These are phyloP conservation scores for Debaryomyces coudertii DNA, from an alignment of 1,139 yeast species.

Conservation along the genomic window DNA sequence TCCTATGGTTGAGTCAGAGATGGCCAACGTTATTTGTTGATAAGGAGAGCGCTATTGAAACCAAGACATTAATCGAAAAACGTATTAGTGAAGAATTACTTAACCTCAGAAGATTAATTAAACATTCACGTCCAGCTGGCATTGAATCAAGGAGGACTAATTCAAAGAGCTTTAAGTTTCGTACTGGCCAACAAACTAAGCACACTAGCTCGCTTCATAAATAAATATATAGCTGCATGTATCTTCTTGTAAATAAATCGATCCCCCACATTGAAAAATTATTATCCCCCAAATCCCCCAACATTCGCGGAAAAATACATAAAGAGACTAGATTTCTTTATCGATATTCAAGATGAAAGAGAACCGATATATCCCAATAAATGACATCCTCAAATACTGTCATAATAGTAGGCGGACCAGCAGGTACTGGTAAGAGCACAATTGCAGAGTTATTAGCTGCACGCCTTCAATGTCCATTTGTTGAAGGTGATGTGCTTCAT, in stretches of 20 bases:
- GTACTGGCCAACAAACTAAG: constrained; percentile 5
- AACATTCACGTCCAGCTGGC: constrained; percentile 8
- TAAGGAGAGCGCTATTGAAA: constrained; percentile 69
- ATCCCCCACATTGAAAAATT: constrained; percentile 9
- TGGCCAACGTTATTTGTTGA: constrained; percentile 84
- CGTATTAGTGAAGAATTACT: constrained; percentile 64
- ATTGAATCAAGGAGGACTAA: not conserved
- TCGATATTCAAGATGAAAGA: not conserved
- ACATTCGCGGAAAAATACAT: not conserved
- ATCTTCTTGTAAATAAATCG: not conserved
- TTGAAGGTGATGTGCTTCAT: constrained; percentile 88
- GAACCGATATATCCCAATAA: not conserved
- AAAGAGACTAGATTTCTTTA: constrained; percentile 8
- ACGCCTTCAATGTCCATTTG: constrained; percentile 52
- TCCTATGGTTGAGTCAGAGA: constrained; percentile 85
- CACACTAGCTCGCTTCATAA: not conserved
- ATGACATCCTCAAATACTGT: constrained; percentile 23
- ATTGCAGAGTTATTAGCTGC: constrained; percentile 59
- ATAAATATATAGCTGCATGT: constrained; percentile 4
- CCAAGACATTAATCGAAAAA: constrained; percentile 67
- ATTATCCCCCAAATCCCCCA: constrained; percentile 9
- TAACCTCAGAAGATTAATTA: constrained; percentile 35
- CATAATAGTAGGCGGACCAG: constrained; percentile 78
- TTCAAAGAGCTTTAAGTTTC: constrained; percentile 7
- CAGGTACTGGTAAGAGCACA: constrained; percentile 92